Conservation (phyloP, 2,329 filamentous ascomycete species). For the Chaetomiaceae sp. region DNA sequence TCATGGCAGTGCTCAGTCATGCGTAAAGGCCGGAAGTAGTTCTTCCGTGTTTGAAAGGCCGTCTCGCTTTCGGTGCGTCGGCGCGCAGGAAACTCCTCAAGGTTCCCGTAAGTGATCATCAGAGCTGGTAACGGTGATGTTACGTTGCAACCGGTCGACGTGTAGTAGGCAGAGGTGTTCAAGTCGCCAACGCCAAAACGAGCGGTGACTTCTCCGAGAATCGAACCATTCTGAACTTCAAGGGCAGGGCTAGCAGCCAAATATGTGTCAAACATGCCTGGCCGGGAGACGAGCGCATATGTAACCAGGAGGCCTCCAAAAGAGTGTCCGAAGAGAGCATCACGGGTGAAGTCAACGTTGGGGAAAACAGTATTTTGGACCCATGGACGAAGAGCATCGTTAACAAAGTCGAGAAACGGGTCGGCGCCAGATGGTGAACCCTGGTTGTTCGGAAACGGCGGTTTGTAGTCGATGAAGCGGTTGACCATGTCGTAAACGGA, state of each 20-base stretch:
- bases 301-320: conserved; percentile 27
- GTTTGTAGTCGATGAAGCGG: conserved; percentile 27
- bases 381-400: conserved; percentile 24
- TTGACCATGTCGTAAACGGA: conserved; percentile 23
- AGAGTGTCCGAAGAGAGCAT: conserved; percentile 28
- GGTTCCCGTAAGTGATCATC: conserved; percentile 23
- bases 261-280: conserved; percentile 28
- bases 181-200: conserved; percentile 15
- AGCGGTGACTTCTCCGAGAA: conserved; percentile 19
- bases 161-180: not conserved
- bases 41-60: conserved; percentile 18
- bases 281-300: conserved; percentile 23
- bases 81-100: conserved; percentile 23
- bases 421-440: conserved; percentile 19
- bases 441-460: conserved; percentile 17
- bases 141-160: not conserved
- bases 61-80: conserved; percentile 25
- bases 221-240: conserved; percentile 21
- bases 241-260: conserved; percentile 26
- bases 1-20: conserved; percentile 23
- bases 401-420: conserved; percentile 27
- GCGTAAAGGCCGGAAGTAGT: conserved; percentile 14
- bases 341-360: conserved; percentile 21
- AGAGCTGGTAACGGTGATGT: conserved; percentile 21
- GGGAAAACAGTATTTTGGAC: conserved; percentile 22